Evolutionary conservation across 768 basidiomycete genomes (phyloP), one percentile per base, ranked within the genome.

Genomic region (Amanita pallidorosea): DNA sequence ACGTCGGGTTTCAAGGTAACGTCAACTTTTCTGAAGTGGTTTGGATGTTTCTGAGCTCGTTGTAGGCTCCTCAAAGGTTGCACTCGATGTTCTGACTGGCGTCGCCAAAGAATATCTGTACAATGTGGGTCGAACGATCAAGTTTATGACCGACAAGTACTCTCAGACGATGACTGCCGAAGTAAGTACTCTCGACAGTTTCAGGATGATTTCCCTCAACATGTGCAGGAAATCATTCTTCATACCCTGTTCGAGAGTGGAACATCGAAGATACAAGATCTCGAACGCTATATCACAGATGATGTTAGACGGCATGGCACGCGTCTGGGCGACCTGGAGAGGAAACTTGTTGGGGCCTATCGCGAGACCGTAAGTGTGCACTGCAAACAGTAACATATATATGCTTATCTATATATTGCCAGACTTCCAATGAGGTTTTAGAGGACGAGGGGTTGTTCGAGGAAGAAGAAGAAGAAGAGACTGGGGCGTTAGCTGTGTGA

Each of bases 161-260:
- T 77, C 78, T 2, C 69, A 76, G 44, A 77, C 75, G 20, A 92
- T 97, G 88, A 80, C 84, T 1, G 62, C 90, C 0, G 92, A 96
- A 79, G 93, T 94, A 51, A 52, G 76, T 60, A 2, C 11, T 2
- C 11, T 27, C 2, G 17, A 25, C 5, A 23, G n/a, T 44, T 36
- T 17, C 6, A 22, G 18, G 15, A 11, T 22, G 23, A 47, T 34
- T 11, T 29, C 40, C 15, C n/a, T 22, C 13, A 31, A 18, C 8
- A 11, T 23, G 17, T 17, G 7, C 29, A 95, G 91, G 91, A 95
- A 81, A 94, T 96, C 31, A 82, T 95, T 34, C 74, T 93, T 2
- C 91, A 95, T 63, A 86, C 90, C 0, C 69, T 97, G 15, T 89
- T 93, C 56, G 91, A 96, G 67, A 88, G 86, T 53, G 94, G 94